Evolutionary conservation across 106 monocot species (phyloP), one percentile per base, ranked within the genome.

Genomic region (Platanthera guangdongensis): DNA sequence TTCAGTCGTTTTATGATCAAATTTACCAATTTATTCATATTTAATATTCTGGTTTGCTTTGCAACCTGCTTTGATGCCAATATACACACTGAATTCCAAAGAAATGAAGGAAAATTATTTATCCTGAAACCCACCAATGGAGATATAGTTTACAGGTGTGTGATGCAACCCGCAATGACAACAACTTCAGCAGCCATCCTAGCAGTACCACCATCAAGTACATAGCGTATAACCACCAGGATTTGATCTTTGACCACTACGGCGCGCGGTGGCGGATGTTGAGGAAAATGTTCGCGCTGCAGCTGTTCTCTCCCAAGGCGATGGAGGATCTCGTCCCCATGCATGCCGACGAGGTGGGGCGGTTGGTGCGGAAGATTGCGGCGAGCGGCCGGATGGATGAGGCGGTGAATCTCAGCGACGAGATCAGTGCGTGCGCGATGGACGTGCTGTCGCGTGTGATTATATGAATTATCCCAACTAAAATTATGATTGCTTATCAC

Each of bases 41-140:
- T 68, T 72, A 50, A 50, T 19, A 7, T 55, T 86, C 69, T 94
- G 97, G 86, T 99, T 55, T 94, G 91, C 75, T 99, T 99, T 81
- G 97, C 97, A 30, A 99, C 94, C 60, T 99, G 94, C 80, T 99
- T 99, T 85, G 97, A 99, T 65, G 77, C 83, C 13, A 85, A 76
- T 16, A 85, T 92, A 74, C 78, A 94, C 63, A 49, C 77, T 64
- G 89, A 99, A 72, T 78, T 99, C 19, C 84, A 91, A 86, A 76
- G 77, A 72, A 91, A 88, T 74, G 86, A 86, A 79, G 91, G 94
- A 48, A 99, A 92, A 25, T 70, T 99, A 49, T 79, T 94, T 79
- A 57, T 49, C 59, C 52, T 94, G 55, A 92, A 81, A 79, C 97
- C 97, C 13, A 92, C 97, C 74, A 86, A 91, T 71, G 85, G 88